A percentile compares a stretch with the other conserved stretches of the same genome.
Conservation (phyloP, 192 early-diverging fungal species). For the Bifiguratus adelaidae region DNA sequence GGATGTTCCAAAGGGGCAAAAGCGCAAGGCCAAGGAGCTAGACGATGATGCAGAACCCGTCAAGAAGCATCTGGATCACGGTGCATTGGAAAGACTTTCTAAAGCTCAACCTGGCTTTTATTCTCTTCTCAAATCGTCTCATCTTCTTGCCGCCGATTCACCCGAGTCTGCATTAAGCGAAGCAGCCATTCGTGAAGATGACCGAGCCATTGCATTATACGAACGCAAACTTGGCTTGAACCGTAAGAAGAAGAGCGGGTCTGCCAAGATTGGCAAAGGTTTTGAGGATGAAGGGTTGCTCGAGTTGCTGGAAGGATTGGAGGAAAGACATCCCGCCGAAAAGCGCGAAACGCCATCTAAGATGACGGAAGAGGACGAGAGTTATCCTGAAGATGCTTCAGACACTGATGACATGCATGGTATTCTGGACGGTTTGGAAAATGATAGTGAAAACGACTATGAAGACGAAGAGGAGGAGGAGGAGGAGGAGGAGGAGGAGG, state of each 20-base stretch:
- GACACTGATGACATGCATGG: conserved; percentile 9
- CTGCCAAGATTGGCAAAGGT: conserved; percentile 28
- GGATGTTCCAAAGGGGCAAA: conserved; percentile 9
- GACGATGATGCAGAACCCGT: conserved; percentile 3
- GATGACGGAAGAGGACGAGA: conserved; percentile 9
- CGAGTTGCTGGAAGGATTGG: conserved; percentile 30
- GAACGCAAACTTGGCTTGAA: conserved; percentile 37
- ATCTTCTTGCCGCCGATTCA: conserved; percentile 14
- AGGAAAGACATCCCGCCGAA: too few species aligned
- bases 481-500: conserved; percentile 8
- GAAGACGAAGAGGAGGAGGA: conserved; percentile 17
- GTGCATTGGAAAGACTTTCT: conserved; percentile 27
- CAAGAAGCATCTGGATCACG: conserved; percentile 7
- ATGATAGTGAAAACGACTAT: conserved; percentile 4
- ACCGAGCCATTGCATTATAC: conserved; percentile 37
- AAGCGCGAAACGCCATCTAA: too few species aligned
- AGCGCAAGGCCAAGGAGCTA: conserved; percentile 2
- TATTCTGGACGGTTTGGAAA: conserved; percentile 10
- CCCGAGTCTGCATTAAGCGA: conserved; percentile 6
- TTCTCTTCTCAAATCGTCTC: conserved; percentile 27
- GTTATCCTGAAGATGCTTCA: too few species aligned
- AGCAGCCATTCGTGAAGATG: conserved; percentile 27
- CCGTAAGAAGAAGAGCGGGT: conserved; percentile 27
- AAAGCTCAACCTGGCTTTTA: conserved; percentile 34
- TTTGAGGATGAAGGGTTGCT: conserved; percentile 38